These are phyloP conservation scores for Populus alba DNA, from an alignment of 345 rosid species.

Conservation along the genomic window DNA sequence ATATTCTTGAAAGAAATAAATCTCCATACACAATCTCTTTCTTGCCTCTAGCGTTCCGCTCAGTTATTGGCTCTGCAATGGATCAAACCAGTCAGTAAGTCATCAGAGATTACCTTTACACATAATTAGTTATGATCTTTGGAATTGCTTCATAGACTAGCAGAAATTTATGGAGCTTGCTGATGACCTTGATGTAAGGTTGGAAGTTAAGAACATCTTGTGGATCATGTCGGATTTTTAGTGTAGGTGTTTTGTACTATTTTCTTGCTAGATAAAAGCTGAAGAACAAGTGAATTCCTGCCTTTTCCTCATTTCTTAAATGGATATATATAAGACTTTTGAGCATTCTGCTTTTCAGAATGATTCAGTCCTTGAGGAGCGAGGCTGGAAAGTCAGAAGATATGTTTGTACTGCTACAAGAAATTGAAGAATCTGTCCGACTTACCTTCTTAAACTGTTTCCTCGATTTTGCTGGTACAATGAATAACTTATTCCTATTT, in stretches of 20 bases:
- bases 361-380: conserved; percentile 70
- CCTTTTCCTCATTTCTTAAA: not conserved
- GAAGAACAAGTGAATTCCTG: not conserved
- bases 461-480: conserved; percentile 92
- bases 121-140: conserved; percentile 2
- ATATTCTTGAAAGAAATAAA: conserved; percentile 85
- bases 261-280: not conserved
- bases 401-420: conserved; percentile 71
- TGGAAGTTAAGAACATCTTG: not conserved
- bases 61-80: conserved; percentile 71
- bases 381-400: conserved; percentile 83
- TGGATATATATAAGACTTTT: not conserved
- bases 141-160: not conserved
- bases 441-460: conserved; percentile 91
- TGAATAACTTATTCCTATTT: conserved; percentile 6
- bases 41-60: conserved; percentile 85
- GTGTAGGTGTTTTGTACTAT: not conserved
- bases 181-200: not conserved
- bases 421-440: conserved; percentile 82
- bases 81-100: conserved; percentile 88
- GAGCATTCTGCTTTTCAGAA: conserved; percentile 41
- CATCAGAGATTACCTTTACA: conserved; percentile 7
- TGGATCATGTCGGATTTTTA: not conserved
- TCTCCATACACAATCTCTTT: conserved; percentile 86
- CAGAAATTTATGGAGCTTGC: not conserved